A percentile compares a stretch with the other conserved stretches of the same genome.
phyloP scores from a whole-genome alignment of 805 yeast genomes.

The Saturnispora ahearnii region DNA sequence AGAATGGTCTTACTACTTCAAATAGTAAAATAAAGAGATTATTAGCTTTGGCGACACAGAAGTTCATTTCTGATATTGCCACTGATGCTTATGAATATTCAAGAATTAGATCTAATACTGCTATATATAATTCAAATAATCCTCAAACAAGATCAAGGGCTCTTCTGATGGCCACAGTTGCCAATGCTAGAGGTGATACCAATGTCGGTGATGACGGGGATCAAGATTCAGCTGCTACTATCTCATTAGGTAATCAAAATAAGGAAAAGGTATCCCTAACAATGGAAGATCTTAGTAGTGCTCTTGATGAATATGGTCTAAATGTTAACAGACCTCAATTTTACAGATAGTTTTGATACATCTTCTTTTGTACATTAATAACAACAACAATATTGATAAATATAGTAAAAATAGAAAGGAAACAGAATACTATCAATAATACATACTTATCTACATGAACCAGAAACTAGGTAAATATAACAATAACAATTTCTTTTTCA shows the following conservation, averaged over 20 bases:
- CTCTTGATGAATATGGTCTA: slow-evolving; percentile 75
- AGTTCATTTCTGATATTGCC: slow-evolving; percentile 88
- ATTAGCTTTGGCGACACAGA: slow-evolving; percentile 91
- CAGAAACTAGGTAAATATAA: not conserved
- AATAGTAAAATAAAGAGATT: slow-evolving; percentile 74
- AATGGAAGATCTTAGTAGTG: slow-evolving; percentile 88
- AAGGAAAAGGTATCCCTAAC: slow-evolving; percentile 69
- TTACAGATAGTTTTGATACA: slow-evolving; percentile 43
- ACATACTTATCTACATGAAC: too few species aligned
- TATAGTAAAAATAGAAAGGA: too few species aligned
- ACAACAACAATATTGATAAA: not conserved
- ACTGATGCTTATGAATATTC: slow-evolving; percentile 95
- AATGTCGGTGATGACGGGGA: slow-evolving; percentile 24
- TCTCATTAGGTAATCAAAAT: slow-evolving; percentile 14
- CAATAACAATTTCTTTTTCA: not conserved
- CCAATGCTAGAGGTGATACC: slow-evolving; percentile 21
- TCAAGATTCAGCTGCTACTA: slow-evolving; percentile 15
- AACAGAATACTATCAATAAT: too few species aligned
- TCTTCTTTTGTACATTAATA: not conserved
- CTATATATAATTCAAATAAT: slow-evolving; percentile 77
- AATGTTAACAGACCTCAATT: slow-evolving; percentile 89
- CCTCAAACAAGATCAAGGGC: slow-evolving; percentile 83
- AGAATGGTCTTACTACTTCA: slow-evolving; percentile 48
- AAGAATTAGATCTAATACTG: slow-evolving; percentile 77
- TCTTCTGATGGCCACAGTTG: slow-evolving; percentile 48